Percentiles rank a stretch among this genome's conserved stretches.
Conservation (phyloP, 176 grass and related monocot genomes). For the Typha latifolia region DNA sequence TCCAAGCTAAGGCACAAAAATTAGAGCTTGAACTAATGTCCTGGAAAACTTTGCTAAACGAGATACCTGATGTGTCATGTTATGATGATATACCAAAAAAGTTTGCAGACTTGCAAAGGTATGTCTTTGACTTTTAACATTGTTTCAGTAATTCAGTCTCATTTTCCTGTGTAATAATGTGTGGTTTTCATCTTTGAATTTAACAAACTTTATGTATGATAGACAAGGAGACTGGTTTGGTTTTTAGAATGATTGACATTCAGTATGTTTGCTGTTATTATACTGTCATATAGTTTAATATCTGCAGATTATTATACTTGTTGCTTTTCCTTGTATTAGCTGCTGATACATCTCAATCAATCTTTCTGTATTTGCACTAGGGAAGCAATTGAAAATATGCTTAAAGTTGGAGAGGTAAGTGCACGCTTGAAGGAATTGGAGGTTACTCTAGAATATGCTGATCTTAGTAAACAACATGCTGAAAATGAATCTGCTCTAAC, state of each 20-base stretch:
- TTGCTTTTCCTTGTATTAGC: not conserved
- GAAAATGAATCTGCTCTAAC: constrained; percentile 69
- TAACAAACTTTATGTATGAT: not conserved
- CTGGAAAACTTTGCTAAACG: constrained; percentile 61
- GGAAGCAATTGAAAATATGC: constrained; percentile 65
- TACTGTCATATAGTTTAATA: not conserved
- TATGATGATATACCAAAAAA: constrained; percentile 74
- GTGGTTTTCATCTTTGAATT: constrained; percentile 3
- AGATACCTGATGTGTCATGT: constrained; percentile 78
- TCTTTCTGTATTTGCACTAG: constrained; percentile 48
- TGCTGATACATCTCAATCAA: too few relatives aligned
- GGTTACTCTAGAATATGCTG: constrained; percentile 58
- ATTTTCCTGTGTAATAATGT: not conserved
- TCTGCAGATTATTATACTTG: not conserved
- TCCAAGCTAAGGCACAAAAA: constrained; percentile 55
- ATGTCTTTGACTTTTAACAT: constrained; percentile 12
- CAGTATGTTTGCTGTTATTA: not conserved
- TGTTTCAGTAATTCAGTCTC: not conserved
- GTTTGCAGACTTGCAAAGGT: constrained; percentile 69
- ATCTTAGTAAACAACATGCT: constrained; percentile 60
- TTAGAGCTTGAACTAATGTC: constrained; percentile 73
- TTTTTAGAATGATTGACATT: not conserved
- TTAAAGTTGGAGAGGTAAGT: constrained; percentile 68
- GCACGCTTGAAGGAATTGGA: constrained; percentile 71
- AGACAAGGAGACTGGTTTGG: too few relatives aligned